Percentiles rank a stretch among this genome's conserved stretches.
These are phyloP conservation scores for Podospora bellae-mahoneyi DNA, from an alignment of 495 filamentous ascomycete genomes.

Conservation along the genomic window DNA sequence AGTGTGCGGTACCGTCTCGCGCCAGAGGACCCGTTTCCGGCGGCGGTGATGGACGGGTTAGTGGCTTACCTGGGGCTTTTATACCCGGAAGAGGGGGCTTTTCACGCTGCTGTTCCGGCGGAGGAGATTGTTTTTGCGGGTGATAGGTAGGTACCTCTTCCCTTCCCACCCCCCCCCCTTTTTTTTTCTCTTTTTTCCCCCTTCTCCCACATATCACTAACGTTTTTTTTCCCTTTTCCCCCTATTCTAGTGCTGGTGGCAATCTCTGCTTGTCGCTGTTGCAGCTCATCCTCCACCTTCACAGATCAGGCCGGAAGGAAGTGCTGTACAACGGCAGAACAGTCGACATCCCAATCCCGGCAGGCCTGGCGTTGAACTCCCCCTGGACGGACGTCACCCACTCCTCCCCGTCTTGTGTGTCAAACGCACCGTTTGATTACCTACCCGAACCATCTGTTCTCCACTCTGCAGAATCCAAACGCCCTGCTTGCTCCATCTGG, in stretches of 20 bases:
- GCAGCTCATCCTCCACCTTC: slow-evolving; percentile 69
- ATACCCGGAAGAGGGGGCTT: slow-evolving; percentile 69
- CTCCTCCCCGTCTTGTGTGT: slow-evolving; percentile 63
- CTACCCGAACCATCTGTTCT: slow-evolving; percentile 50
- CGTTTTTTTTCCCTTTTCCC: no score
- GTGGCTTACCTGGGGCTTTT: slow-evolving; percentile 79
- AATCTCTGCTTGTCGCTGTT: slow-evolving; percentile 69
- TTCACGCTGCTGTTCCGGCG: slow-evolving; percentile 66
- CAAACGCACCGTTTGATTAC: slow-evolving; percentile 70
- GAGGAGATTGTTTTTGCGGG: slow-evolving; percentile 74
- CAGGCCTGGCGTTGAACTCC: slow-evolving; percentile 59
- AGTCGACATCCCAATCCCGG: slow-evolving; percentile 62
- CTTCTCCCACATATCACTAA: background rate
- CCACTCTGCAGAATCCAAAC: slow-evolving; percentile 33
- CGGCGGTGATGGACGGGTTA: slow-evolving; percentile 79
- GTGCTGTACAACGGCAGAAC: slow-evolving; percentile 63
- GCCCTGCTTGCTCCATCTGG: slow-evolving; percentile 63
- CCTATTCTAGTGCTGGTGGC: slow-evolving; percentile 64
- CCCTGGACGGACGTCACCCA: slow-evolving; percentile 78
- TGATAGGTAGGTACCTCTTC: slow-evolving; percentile 47
- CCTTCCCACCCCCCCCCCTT: background rate
- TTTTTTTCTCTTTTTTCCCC: background rate
- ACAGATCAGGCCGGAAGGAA: slow-evolving; percentile 41
- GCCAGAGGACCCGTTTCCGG: slow-evolving; percentile 79
- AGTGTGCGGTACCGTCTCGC: slow-evolving; percentile 84